Conservation (phyloP, 2,329 filamentous ascomycete species). For the Penicillium griseofulvum region DNA sequence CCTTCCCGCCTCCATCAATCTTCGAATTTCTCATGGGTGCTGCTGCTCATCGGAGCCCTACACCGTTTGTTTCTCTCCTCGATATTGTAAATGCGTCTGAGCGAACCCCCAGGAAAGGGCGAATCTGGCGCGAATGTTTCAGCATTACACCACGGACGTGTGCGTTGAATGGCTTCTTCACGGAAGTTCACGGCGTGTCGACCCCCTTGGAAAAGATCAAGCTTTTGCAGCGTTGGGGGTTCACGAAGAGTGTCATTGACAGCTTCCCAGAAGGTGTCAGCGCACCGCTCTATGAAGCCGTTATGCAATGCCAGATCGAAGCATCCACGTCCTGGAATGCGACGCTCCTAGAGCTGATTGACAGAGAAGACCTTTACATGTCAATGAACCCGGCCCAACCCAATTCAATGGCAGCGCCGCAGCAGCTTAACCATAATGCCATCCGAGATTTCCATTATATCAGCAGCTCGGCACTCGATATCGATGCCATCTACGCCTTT, state of each 20-base stretch:
- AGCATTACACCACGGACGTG: conserved; percentile 62
- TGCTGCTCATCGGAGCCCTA: conserved; percentile 31
- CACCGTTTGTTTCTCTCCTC: conserved; percentile 51
- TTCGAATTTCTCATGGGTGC: conserved; percentile 54
- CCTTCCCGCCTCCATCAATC: conserved; percentile 59
- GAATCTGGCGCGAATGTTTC: conserved; percentile 39
- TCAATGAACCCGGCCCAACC: conserved; percentile 55
- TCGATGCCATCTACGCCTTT: conserved; percentile 55
- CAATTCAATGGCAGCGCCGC: conserved; percentile 32
- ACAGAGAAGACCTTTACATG: conserved; percentile 75
- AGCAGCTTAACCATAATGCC: conserved; percentile 60
- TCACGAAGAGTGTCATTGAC: conserved; percentile 65
- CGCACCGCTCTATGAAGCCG: conserved; percentile 75
- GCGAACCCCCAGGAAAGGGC: conserved; percentile 28
- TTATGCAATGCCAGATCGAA: conserved; percentile 77
- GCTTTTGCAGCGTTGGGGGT: conserved; percentile 67
- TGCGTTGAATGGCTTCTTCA: conserved; percentile 68
- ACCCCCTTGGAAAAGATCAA: conserved; percentile 66
- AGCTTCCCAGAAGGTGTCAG: conserved; percentile 83
- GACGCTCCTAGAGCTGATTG: conserved; percentile 70
- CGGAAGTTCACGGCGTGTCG: conserved; percentile 50
- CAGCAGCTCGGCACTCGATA: conserved; percentile 54
- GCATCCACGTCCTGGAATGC: conserved; percentile 75
- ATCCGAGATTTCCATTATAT: conserved; percentile 75
- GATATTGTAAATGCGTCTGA: conserved; percentile 45